A percentile compares a stretch with the other conserved stretches of the same genome.
Evolutionary conservation across 768 basidiomycete species (phyloP).

Genomic region (Exidia glandulosa): DNA sequence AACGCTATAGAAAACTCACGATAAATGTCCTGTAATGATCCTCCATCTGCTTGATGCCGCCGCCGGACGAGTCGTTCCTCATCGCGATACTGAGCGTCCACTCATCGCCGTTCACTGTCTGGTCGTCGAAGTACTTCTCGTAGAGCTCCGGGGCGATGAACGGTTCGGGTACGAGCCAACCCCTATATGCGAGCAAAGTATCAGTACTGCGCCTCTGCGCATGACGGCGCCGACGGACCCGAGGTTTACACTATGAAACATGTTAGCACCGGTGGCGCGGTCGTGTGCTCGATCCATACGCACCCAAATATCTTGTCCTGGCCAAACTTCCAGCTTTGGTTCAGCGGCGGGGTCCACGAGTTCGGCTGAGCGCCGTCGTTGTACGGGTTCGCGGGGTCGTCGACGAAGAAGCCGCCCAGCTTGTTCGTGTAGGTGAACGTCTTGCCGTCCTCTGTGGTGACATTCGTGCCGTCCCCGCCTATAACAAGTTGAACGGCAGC

Average conservation of each 20-base stretch:
- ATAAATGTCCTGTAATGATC: conserved; percentile 93
- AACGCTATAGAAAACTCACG: conserved; percentile 29
- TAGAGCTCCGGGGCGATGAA: conserved; percentile 58
- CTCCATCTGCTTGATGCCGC: conserved; percentile 60
- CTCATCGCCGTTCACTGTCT: conserved; percentile 56
- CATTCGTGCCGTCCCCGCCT: conserved; percentile 68
- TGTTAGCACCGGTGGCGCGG: background rate
- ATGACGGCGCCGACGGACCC: conserved; percentile 23
- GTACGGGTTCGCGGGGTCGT: conserved; percentile 73
- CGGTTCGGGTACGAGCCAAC: conserved; percentile 88
- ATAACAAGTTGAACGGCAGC: conserved; percentile 28
- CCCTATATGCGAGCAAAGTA: conserved; percentile 35
- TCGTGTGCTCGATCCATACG: background rate
- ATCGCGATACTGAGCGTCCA: conserved; percentile 70
- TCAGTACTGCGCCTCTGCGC: background rate
- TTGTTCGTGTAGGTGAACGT: conserved; percentile 73
- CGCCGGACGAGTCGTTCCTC: conserved; percentile 55
- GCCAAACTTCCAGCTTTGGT: conserved; percentile 74
- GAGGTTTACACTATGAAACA: conserved; percentile 55
- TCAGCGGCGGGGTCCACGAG: conserved; percentile 74
- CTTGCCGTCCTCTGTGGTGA: conserved; percentile 73
- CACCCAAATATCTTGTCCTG: conserved; percentile 52
- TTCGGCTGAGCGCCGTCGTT: conserved; percentile 73
- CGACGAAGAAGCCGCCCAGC: conserved; percentile 86
- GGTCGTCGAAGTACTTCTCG: conserved; percentile 44